These are phyloP conservation scores for Citeromyces hawaiiensis DNA, from an alignment of 1,139 yeast species.

Conservation along the genomic window DNA sequence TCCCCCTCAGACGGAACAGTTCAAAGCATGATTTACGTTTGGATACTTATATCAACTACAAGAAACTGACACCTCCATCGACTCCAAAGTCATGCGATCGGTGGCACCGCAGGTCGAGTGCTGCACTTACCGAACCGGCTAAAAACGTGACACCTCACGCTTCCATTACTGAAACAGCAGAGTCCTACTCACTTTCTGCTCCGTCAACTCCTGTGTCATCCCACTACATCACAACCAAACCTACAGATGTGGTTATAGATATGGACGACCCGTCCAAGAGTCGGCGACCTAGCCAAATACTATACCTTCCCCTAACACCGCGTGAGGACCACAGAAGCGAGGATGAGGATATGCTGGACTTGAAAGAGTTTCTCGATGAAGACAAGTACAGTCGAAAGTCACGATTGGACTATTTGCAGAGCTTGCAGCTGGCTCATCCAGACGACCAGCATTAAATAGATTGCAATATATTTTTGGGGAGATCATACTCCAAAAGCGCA, in stretches of 20 bases:
- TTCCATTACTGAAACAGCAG: background rate
- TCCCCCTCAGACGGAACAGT: background rate
- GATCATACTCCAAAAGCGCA: too few relatives aligned
- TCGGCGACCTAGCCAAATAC: background rate
- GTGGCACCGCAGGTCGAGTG: background rate
- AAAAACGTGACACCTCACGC: background rate
- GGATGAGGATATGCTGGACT: background rate
- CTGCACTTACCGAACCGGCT: background rate
- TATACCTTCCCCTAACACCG: background rate
- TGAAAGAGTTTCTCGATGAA: background rate
- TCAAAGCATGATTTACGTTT: background rate
- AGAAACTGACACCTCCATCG: background rate
- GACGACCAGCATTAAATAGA: background rate
- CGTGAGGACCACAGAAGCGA: background rate
- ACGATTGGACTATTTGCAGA: background rate
- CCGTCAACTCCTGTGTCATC: background rate
- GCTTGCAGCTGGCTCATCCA: background rate
- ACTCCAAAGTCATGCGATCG: background rate
- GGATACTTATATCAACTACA: background rate
- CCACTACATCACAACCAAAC: conserved; percentile 1
- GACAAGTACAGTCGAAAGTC: background rate
- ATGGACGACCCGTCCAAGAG: conserved; percentile 7
- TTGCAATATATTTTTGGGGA: too few relatives aligned
- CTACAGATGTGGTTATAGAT: conserved; percentile 8
- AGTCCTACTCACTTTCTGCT: background rate